Evolutionary conservation across 306 rosid species (phyloP), one percentile per base, ranked within the genome.

Genomic region (Quercus aquifolioides): DNA sequence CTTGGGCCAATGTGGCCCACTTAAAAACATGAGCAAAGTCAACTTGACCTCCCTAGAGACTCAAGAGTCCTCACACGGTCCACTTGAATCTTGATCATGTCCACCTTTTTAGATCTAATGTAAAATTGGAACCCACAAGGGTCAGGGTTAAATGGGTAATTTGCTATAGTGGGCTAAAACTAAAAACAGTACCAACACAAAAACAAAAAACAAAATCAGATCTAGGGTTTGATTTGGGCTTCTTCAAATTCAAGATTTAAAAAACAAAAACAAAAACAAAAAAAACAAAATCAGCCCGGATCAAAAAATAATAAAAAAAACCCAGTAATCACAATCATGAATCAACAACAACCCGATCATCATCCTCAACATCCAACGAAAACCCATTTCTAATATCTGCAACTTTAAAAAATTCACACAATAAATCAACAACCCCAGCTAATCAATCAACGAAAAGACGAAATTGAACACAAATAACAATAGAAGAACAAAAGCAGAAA

Each of bases 241-340:
- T 82, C 55, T 55, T 26, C 26, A 58, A 54, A 33, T 15, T 64
- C 1, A 73, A 71, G 20, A 49, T 6, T 17, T 3, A 10, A 11
- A 49, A 49, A 46, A 46, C 0, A n/a, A n/a, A n/a, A n/a, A n/a
- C n/a, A 35, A 56, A 75, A 69, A 63, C 20, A 30, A 80, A 75
- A 56, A 75, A 69, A 63, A 31, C 25, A 80, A 75, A 46, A 0
- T 13, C 11, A 87, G 80, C 84, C 85, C 85, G 88, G 88, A 85
- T 85, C 75, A 63, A 14, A 56, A 56, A 75, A 69, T 33, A 26
- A 31, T 78, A 56, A 75, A 69, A 63, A 31, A 80, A 75, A 43
- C 43, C 82, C 78, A 74, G 14, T 2, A 28, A 69, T 19, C 20
- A 1, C 5, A 20, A 69, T 19, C 20, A 1, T 4, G 18, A n/a